phyloP scores from a whole-genome alignment of 345 rosid genomes.

The Brassica napus region Da-Ae NC_063450.1:52638001-52638500 shows the following conservation, averaged over 20 bases:
- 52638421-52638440: background rate
- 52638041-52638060: background rate
- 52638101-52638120: background rate
- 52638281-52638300: conserved; percentile 11
- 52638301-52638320: background rate
- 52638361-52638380: conserved; percentile 51
- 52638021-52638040: background rate
- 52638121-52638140: background rate
- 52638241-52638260: background rate
- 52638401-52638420: conserved; percentile 4
- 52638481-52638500: background rate
- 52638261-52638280: background rate
- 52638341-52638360: conserved; percentile 66
- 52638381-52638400: conserved; percentile 34
- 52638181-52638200: background rate
- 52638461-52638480: background rate
- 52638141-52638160: background rate
- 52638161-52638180: too few relatives aligned
- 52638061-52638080: background rate
- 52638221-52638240: background rate
- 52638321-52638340: conserved; percentile 57
- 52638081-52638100: background rate
- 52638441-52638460: background rate
- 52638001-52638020: background rate
- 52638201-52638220: too few relatives aligned